Evolutionary conservation across 768 basidiomycete genomes (phyloP).

Genomic region (Suillus brevipes): DNA sequence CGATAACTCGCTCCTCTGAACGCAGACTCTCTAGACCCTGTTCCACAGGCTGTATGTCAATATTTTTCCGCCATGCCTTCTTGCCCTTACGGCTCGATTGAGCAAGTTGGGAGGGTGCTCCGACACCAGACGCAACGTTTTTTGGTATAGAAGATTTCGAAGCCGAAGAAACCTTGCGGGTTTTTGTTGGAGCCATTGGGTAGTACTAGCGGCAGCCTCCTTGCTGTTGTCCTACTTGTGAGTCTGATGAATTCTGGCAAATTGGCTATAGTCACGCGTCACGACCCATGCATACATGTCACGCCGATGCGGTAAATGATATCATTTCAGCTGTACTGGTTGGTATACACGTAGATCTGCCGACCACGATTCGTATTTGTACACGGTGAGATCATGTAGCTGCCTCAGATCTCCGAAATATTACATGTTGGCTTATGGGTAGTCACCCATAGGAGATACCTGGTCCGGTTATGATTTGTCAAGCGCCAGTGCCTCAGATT

Average conservation of each 20-base stretch:
- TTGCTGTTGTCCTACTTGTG: not conserved
- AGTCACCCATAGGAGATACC: not conserved
- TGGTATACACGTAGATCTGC: constrained; percentile 10
- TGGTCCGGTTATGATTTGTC: not conserved
- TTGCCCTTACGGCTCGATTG: constrained; percentile 90
- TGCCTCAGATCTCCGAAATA: constrained; percentile 16
- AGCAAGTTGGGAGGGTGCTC: constrained; percentile 30
- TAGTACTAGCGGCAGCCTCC: not conserved
- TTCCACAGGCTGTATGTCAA: constrained; percentile 81
- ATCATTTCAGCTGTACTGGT: constrained; percentile 11
- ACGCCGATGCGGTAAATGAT: not conserved
- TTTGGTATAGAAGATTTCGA: constrained; percentile 13
- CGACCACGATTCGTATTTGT: constrained; percentile 25
- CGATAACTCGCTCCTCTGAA: constrained; percentile 78
- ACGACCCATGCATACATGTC: not conserved
- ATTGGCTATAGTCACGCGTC: not conserved
- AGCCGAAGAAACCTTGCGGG: constrained; percentile 3
- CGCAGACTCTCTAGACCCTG: constrained; percentile 71
- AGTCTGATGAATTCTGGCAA: not conserved
- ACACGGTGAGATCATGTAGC: constrained; percentile 9
- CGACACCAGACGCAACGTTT: constrained; percentile 15
- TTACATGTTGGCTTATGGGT: not conserved
- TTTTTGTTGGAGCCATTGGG: constrained; percentile 3
- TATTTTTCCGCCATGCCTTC: constrained; percentile 90
- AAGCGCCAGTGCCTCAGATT: not conserved